Evolutionary conservation across 2,329 filamentous ascomycete species (phyloP).

Genomic region (Neofusicoccum laricinum): DNA sequence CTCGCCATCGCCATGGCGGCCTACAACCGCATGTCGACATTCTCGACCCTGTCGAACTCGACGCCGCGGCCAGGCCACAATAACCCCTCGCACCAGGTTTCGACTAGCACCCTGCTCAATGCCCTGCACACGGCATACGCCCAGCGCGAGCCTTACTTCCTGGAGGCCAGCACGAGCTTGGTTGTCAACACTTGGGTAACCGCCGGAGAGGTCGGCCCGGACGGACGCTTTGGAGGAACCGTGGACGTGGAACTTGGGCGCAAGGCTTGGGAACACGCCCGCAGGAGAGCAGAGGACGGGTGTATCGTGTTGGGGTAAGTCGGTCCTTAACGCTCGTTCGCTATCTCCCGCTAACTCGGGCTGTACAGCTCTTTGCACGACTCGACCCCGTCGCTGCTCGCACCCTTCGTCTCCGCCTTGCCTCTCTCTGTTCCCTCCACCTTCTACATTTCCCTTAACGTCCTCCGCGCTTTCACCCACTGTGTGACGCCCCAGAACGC

Average conservation of each 20-base stretch:
- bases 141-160: constrained; percentile 73
- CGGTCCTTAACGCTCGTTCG: not conserved
- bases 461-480: constrained; percentile 79
- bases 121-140: constrained; percentile 86
- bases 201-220: constrained; percentile 65
- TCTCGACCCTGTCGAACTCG: constrained; percentile 59
- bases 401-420: constrained; percentile 75
- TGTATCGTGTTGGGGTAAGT: constrained; percentile 84
- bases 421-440: constrained; percentile 74
- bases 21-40: constrained; percentile 57
- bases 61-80: constrained; percentile 52
- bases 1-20: constrained; percentile 41
- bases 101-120: constrained; percentile 90
- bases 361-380: constrained; percentile 73
- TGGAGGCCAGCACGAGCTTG: constrained; percentile 87
- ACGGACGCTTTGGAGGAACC: constrained; percentile 70
- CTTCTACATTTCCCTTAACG: constrained; percentile 75
- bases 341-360: not conserved
- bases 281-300: constrained; percentile 89
- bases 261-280: constrained; percentile 93
- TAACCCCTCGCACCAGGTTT: constrained; percentile 75
- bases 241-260: constrained; percentile 75
- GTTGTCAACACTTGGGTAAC: constrained; percentile 96
- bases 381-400: constrained; percentile 79
- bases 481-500: constrained; percentile 88